Conservation (phyloP, 345 rosid species). For the Murraya koenigii region DNA sequence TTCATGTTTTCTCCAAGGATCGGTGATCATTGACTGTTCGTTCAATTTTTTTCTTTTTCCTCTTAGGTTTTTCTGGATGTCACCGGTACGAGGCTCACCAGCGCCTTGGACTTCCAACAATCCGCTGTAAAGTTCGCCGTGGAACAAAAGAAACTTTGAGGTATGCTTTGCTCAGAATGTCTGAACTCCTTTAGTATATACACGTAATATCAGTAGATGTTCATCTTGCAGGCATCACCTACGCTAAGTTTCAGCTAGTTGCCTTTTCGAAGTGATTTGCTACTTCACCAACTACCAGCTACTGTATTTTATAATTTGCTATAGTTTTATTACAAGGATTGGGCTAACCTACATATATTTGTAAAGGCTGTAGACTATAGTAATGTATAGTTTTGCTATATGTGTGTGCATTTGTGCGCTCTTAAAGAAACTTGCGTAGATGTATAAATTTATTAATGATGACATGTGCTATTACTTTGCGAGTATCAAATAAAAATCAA, state of each 20-base stretch:
- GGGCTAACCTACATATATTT: not conserved
- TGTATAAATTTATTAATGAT: not conserved
- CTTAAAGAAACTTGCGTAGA: not conserved
- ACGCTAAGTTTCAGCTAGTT: conserved; percentile 36
- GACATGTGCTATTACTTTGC: not conserved
- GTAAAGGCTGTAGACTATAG: too few species aligned
- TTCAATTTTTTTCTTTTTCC: not conserved
- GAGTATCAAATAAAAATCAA: not conserved
- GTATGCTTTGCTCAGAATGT: conserved; percentile 19
- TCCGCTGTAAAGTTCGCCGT: conserved; percentile 83
- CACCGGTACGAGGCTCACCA: conserved; percentile 91
- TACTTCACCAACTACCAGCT: not conserved
- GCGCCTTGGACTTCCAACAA: conserved; percentile 78
- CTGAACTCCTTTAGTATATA: not conserved
- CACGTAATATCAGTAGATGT: not conserved
- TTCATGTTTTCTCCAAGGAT: not conserved
- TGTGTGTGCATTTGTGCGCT: too few species aligned
- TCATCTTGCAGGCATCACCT: conserved; percentile 78
- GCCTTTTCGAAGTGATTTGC: not conserved
- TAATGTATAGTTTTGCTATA: not conserved
- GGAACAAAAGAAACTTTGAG: conserved; percentile 90
- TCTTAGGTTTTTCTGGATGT: conserved; percentile 86
- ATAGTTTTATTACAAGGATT: not conserved
- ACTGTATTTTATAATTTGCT: not conserved
- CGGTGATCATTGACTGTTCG: not conserved